Evolutionary conservation across 2,329 filamentous ascomycete species (phyloP), one percentile per base, ranked within the genome.

Genomic region (Penicillium sp.): DNA sequence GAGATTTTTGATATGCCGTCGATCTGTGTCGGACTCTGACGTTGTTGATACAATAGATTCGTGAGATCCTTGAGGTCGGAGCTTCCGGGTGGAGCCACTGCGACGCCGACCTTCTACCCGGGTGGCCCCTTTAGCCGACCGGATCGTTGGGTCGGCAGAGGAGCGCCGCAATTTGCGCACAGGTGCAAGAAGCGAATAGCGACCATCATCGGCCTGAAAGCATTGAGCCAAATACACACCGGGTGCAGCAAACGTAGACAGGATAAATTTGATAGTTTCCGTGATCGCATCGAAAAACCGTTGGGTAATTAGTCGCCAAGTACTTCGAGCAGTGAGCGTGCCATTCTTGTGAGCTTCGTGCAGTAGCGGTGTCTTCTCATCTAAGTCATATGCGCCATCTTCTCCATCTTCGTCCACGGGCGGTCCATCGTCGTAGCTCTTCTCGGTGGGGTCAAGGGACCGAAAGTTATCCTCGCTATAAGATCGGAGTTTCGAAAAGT

Each of bases 171-270:
- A 79, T 69, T 83, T 88, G 70, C 84, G 83, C 43, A 94, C 76
- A 58, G 91, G 92, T 49, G 86, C 78, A 58, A 94, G 77, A n/a
- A 91, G 85, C 53, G 91, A 89, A 73, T 96, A 96, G 50, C 81
- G 81, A 50, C 91, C 91, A 57, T 89, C 79, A 46, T 91, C 87
- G 69, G 95, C 88, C 77, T 90, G 93, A 67, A 97, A 89, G 71
- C 85, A 92, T 63, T 90, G 88, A 59, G 93, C 85, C 56, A 96
- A 77, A 75, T 93, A 97, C 50, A 92, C 84, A 19, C 88, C 90
- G 1, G 93, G 93, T 23, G 89, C 87, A 27, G 89, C 84, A 59
- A 97, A 78, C 15, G 90, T 90, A 50, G 89, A 88, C 55, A 96
- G 77, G 47, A 97, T 81, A 78, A 90, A 90, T 65, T 87, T 86